Percentiles rank a stretch among this genome's conserved stretches.
These are phyloP conservation scores for Xylaria multiplex DNA, from an alignment of 2,329 filamentous ascomycete species.

Conservation along the genomic window DNA sequence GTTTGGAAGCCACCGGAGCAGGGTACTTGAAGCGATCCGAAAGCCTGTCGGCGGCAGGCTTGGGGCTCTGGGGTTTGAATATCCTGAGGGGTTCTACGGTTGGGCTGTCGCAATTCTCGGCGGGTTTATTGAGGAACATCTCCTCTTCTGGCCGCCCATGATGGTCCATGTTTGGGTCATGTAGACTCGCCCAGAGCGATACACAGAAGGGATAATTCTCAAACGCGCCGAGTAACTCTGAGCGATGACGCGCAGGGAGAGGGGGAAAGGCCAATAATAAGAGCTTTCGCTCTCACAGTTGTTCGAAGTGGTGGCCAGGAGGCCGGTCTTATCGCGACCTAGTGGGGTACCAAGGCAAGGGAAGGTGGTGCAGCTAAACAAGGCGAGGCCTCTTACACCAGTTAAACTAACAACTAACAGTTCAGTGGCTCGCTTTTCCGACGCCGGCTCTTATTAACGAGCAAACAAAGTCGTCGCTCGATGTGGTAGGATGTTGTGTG, in stretches of 20 bases:
- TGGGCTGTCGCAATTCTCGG: conserved; percentile 72
- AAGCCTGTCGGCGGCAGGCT: conserved; percentile 55
- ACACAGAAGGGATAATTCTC: conserved; percentile 22
- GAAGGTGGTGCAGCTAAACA: conserved; percentile 17
- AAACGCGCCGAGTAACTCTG: conserved; percentile 29
- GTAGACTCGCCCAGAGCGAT: conserved; percentile 39
- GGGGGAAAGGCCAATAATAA: conserved; percentile 42
- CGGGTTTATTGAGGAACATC: conserved; percentile 78
- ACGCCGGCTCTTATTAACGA: conserved; percentile 11
- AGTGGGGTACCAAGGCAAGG: conserved; percentile 42
- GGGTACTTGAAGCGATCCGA: conserved; percentile 63
- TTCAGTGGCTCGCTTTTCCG: not conserved
- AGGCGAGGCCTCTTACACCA: conserved; percentile 26
- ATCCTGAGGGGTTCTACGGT: conserved; percentile 87
- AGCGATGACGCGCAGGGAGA: conserved; percentile 42
- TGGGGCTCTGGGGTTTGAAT: conserved; percentile 78
- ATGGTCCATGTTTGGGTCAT: conserved; percentile 57
- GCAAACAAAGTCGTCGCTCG: conserved; percentile 23
- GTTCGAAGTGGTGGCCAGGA: conserved; percentile 27
- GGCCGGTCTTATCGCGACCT: conserved; percentile 42
- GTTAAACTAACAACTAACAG: not conserved
- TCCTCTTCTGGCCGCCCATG: conserved; percentile 80
- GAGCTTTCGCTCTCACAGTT: conserved; percentile 36
- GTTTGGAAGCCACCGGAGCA: conserved; percentile 60
- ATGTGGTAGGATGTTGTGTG: conserved; percentile 21